Evolutionary conservation across 176 grass and related monocot species (phyloP).

Genomic region (Musa troglodytarum): DNA sequence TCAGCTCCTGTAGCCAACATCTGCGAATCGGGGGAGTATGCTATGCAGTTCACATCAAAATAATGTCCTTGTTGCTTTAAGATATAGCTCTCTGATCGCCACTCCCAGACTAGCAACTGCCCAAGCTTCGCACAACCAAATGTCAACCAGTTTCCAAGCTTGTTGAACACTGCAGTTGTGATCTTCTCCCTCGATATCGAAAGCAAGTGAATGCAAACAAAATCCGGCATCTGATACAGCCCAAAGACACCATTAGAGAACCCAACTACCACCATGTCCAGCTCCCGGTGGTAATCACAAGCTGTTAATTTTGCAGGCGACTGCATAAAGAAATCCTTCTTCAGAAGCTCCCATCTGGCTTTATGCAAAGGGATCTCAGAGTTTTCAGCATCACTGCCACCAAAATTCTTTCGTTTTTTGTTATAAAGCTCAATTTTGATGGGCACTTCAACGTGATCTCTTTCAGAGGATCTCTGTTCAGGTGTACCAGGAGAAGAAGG

Average conservation of each 20-base stretch:
- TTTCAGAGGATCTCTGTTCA: slow-evolving; percentile 22
- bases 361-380: slow-evolving; percentile 31
- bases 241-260: slow-evolving; percentile 87
- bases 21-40: slow-evolving; percentile 93
- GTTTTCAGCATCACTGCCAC: slow-evolving; percentile 18
- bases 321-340: slow-evolving; percentile 91
- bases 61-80: slow-evolving; percentile 96
- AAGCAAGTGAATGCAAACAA: slow-evolving; percentile 79
- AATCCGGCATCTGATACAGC: slow-evolving; percentile 94
- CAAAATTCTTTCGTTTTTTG: slow-evolving; percentile 38
- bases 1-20: slow-evolving; percentile 91
- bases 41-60: slow-evolving; percentile 91
- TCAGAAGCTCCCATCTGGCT: slow-evolving; percentile 55
- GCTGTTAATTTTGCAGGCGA: slow-evolving; percentile 59
- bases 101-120: slow-evolving; percentile 91
- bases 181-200: slow-evolving; percentile 92
- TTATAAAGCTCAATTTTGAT: slow-evolving; percentile 32
- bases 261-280: slow-evolving; percentile 86
- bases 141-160: slow-evolving; percentile 69
- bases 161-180: slow-evolving; percentile 83
- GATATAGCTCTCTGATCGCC: slow-evolving; percentile 87
- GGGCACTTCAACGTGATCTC: slow-evolving; percentile 21
- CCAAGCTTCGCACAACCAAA: slow-evolving; percentile 95
- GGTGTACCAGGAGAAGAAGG: slow-evolving; percentile 53
- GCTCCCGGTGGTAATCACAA: slow-evolving; percentile 79